Evolutionary conservation across 1,284 basidiomycete genomes (phyloP).

Genomic region (Sporisorium reilianum): DNA sequence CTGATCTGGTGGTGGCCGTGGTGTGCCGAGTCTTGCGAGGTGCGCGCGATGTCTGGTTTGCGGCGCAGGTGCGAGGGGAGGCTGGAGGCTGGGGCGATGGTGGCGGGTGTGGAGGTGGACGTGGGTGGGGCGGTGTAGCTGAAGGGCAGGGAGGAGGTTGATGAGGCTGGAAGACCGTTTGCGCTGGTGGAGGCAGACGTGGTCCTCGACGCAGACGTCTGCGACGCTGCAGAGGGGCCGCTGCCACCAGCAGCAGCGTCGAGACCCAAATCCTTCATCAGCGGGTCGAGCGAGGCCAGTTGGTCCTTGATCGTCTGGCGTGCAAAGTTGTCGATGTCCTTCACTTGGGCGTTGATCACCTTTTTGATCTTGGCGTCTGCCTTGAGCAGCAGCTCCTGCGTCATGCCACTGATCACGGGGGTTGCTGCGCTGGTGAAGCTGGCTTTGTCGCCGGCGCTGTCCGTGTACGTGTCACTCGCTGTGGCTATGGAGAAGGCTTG

Average conservation of each 20-base stretch:
- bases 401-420: constrained; percentile 25
- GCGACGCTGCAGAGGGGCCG: constrained; percentile 6
- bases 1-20: constrained; percentile 39
- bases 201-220: neutral
- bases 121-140: constrained; percentile 6
- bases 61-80: constrained; percentile 21
- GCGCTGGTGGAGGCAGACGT: no score
- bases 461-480: neutral
- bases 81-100: constrained; percentile 5
- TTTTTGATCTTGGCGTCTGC: constrained; percentile 60
- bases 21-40: constrained; percentile 5
- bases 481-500: constrained; percentile 11
- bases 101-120: neutral
- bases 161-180: constrained; percentile 25
- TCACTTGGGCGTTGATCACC: constrained; percentile 40
- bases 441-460: neutral
- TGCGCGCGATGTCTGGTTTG: neutral
- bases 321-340: constrained; percentile 56
- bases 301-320: constrained; percentile 59
- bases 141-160: constrained; percentile 21
- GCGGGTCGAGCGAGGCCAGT: constrained; percentile 44
- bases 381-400: constrained; percentile 53
- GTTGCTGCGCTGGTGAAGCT: neutral
- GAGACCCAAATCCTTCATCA: constrained; percentile 39
- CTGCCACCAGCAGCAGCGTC: neutral